Base-by-base conservation (phyloP, 2,329 filamentous ascomycete species). In the Trichophyton benhamiae region DNA sequence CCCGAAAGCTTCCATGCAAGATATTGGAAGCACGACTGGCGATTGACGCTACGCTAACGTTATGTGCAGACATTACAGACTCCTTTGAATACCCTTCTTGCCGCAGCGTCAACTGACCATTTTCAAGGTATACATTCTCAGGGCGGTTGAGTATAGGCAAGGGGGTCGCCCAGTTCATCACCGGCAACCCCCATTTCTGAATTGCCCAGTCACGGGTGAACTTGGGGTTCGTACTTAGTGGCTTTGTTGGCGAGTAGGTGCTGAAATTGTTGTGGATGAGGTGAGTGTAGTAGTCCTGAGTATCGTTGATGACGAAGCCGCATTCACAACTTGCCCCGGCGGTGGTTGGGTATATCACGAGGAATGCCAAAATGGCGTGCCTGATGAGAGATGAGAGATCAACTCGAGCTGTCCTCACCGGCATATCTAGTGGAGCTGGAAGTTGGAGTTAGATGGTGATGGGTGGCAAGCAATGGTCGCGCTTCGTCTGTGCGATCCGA, bases 1-100 rank as follows among this genome's bases (percentile, higher is more conserved):
- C 61, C 48, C 67, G 63, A 46, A 69, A 71, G 36, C 68, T 70
- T 30, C 68, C 68, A 59, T 70, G 63, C 7, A 67, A 57, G 41
- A 70, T 66, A 60, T 70, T 65, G 9, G 62, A 60, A 15, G 52
- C 63, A 49, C 63, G 59, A 33, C 65, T 67, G 25, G 68, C 66
- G 46, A 70, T 67, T 2, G 67, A 67, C 20, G 68, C 67, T 44
- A 70, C 66, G 53, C 67, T 67, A 42, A 71, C 68, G 27, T 65
- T 66, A 15, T 63, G 55, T 53, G 63, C 63, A 9, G 57, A 52
- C 38, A 63, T 25, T 7, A 66, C 49, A 27, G 67, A 63, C 27
- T 62, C 63, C 20, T 61, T 63, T 13, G 65, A 65, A 57, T 66
- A 70, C 20, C 65, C 68, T 36, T 65, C 61, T 49, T 71, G 69